Conservation (phyloP, 345 rosid species). For the Acer yangbiense region DNA sequence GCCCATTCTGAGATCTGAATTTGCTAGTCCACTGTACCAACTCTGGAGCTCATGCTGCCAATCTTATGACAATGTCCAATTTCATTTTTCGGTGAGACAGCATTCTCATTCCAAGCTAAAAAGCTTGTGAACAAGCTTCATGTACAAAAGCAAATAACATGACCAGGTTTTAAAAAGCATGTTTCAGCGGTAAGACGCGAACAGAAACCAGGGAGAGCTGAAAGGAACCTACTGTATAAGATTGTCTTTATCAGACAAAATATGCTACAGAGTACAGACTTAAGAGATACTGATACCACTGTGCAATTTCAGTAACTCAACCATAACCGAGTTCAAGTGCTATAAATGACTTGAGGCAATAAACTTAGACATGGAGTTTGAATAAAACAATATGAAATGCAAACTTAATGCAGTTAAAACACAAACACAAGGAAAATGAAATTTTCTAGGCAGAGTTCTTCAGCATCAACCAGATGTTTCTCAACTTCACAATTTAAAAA, state of each 20-base stretch:
- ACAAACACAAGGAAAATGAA: not conserved
- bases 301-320: not conserved
- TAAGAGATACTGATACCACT: not conserved
- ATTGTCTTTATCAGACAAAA: not conserved
- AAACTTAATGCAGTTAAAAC: not conserved
- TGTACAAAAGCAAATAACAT: not conserved
- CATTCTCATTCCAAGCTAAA: constrained; percentile 1
- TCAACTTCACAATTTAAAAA: not conserved
- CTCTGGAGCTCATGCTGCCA: constrained; percentile 1
- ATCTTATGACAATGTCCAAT: not conserved
- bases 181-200: not conserved
- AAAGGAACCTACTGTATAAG: not conserved
- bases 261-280: not conserved
- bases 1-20: not conserved
- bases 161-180: not conserved
- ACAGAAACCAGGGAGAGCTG: not conserved
- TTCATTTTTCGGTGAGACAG: not conserved
- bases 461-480: not conserved
- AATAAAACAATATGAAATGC: not conserved
- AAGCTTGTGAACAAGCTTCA: not conserved
- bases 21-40: not conserved
- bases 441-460: not conserved
- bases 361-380: not conserved
- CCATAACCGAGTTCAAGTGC: not conserved
- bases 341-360: not conserved